Evolutionary conservation across 2,329 filamentous ascomycete genomes (phyloP).

Genomic region (Catunica adiposa): DNA sequence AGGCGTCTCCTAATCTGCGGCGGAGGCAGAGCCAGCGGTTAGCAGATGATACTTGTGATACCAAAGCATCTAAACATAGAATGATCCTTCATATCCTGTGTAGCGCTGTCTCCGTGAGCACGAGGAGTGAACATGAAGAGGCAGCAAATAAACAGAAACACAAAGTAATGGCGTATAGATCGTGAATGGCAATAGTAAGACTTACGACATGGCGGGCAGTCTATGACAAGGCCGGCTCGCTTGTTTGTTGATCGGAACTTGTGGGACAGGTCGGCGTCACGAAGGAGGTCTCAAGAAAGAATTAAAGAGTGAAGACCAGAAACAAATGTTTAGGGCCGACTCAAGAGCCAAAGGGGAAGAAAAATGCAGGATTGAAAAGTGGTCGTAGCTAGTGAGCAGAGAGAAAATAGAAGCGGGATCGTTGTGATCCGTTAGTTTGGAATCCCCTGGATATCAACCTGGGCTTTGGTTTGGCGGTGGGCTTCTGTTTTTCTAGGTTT

Average conservation of each 20-base stretch:
- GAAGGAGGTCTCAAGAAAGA: not conserved
- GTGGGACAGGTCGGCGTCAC: not conserved
- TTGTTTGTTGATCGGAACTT: not conserved
- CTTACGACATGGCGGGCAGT: constrained; percentile 8
- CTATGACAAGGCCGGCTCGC: not conserved
- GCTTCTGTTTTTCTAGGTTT: not conserved
- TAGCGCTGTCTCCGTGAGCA: no score
- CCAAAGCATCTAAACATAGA: not conserved
- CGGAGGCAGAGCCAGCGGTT: constrained; percentile 2
- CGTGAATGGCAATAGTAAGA: not conserved
- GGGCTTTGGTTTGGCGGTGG: not conserved
- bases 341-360: not conserved
- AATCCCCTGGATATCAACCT: constrained; percentile 1
- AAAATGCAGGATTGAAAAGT: constrained; percentile 1
- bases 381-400: not conserved
- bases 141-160: no score
- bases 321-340: no score
- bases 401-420: constrained; percentile 1
- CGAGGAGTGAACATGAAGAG: no score
- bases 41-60: not conserved
- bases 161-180: not conserved
- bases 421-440: not conserved
- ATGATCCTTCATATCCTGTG: no score
- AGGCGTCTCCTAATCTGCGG: constrained; percentile 48
- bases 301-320: not conserved